A percentile compares a stretch with the other conserved stretches of the same genome.
phyloP scores from a whole-genome alignment of 1,139 yeast genomes.

The Yamadazyma jaroonii region DNA sequence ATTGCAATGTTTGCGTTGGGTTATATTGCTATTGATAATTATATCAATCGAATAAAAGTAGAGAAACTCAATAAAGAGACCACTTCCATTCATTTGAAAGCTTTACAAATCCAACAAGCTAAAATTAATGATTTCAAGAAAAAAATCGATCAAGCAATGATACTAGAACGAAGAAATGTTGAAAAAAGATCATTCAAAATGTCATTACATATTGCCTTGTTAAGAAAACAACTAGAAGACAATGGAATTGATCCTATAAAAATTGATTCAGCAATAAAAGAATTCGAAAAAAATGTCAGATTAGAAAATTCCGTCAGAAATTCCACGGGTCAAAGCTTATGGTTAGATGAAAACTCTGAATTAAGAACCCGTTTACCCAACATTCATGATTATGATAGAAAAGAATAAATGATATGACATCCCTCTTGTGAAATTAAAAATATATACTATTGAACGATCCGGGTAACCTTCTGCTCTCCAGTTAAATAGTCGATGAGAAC shows the following conservation, averaged over 20 bases:
- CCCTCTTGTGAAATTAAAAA: background rate
- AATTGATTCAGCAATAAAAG: constrained; percentile 49
- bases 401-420: constrained; percentile 6
- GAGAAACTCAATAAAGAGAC: constrained; percentile 41
- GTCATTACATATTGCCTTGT: constrained; percentile 61
- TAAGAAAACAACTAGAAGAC: constrained; percentile 56
- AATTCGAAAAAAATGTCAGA: constrained; percentile 54
- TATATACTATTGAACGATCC: constrained; percentile 2
- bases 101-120: constrained; percentile 41
- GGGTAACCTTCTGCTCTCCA: constrained; percentile 5
- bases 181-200: constrained; percentile 56
- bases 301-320: constrained; percentile 54
- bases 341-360: constrained; percentile 55
- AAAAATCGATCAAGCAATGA: constrained; percentile 43
- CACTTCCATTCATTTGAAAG: constrained; percentile 40
- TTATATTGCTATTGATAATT: constrained; percentile 53
- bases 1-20: constrained; percentile 40
- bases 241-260: constrained; percentile 51
- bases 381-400: constrained; percentile 54
- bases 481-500: constrained; percentile 8
- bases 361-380: constrained; percentile 54
- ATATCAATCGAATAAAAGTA: constrained; percentile 37
- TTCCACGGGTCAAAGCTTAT: constrained; percentile 52
- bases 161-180: constrained; percentile 45
- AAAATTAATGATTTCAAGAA: constrained; percentile 43